These are phyloP conservation scores for Exobasidium rhododendri DNA, from an alignment of 1,284 basidiomycete genomes.

Conservation along the genomic window DNA sequence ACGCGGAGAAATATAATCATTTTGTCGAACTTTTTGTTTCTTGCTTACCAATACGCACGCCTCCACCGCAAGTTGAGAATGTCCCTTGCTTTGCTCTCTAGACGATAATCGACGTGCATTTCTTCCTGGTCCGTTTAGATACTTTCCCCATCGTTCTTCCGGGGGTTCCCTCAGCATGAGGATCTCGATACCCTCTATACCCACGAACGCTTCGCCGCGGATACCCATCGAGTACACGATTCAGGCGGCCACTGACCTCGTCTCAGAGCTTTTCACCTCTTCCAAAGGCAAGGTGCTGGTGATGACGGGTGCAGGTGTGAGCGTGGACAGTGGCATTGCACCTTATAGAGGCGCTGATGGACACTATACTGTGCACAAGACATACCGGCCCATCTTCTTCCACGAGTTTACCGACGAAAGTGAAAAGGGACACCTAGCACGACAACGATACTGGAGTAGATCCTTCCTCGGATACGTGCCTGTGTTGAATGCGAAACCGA, in stretches of 20 bases:
- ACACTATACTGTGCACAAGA: slow-evolving; percentile 46
- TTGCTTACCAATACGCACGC: too few relatives aligned
- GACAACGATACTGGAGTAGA: slow-evolving; percentile 52
- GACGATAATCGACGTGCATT: too few relatives aligned
- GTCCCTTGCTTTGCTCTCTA: too few relatives aligned
- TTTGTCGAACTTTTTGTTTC: too few relatives aligned
- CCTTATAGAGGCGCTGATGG: slow-evolving; percentile 51
- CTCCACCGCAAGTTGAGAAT: too few relatives aligned
- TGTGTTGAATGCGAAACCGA: slow-evolving; percentile 36
- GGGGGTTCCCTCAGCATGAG: too few relatives aligned
- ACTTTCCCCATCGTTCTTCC: too few relatives aligned
- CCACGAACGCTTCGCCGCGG: slow-evolving; percentile 16
- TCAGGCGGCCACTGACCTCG: slow-evolving; percentile 25
- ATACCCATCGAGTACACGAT: slow-evolving; percentile 28
- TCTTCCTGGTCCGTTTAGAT: too few relatives aligned
- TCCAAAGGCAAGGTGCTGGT: slow-evolving; percentile 33
- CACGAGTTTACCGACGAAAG: slow-evolving; percentile 45
- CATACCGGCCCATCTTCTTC: slow-evolving; percentile 53
- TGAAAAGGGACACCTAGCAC: slow-evolving; percentile 27
- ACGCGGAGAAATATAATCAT: too few relatives aligned
- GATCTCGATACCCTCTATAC: slow-evolving; percentile 52
- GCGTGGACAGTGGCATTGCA: slow-evolving; percentile 52
- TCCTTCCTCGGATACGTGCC: slow-evolving; percentile 42
- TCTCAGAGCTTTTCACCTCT: slow-evolving; percentile 30
- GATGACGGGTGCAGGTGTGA: slow-evolving; percentile 49